These are phyloP conservation scores for Gossypium davidsonii DNA, from an alignment of 441 rosid species.

Conservation along the genomic window DNA sequence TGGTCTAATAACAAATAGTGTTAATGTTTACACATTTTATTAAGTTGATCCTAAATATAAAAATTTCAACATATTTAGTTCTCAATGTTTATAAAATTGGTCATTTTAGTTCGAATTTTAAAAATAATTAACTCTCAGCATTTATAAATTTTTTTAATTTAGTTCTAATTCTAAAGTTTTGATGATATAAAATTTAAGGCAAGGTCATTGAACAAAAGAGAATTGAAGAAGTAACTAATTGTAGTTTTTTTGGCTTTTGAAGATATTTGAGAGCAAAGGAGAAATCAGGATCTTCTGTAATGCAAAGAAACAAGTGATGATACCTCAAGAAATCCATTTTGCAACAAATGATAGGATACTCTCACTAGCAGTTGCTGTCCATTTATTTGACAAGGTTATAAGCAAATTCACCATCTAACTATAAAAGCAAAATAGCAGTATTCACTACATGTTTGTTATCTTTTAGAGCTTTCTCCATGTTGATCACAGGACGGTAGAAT, in stretches of 20 bases:
- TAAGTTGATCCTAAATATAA: no score
- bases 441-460: not conserved
- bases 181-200: no score
- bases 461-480: constrained; percentile 72
- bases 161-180: no score
- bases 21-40: no score
- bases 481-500: constrained; percentile 58
- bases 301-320: constrained; percentile 67
- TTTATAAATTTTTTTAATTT: no score
- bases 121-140: no score
- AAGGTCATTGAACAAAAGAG: no score
- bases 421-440: not conserved
- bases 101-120: no score
- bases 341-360: constrained; percentile 83
- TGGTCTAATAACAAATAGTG: no score
- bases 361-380: constrained; percentile 39
- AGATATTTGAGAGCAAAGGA: constrained; percentile 98
- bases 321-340: constrained; percentile 87
- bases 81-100: no score
- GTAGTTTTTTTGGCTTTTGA: constrained; percentile 11
- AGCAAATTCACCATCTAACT: not conserved
- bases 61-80: no score
- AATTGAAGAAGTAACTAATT: not conserved
- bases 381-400: constrained; percentile 78
- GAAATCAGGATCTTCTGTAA: constrained; percentile 77